These are phyloP conservation scores for Pythium biforme DNA, from an alignment of 352 stramenopile species.

Conservation along the genomic window DNA sequence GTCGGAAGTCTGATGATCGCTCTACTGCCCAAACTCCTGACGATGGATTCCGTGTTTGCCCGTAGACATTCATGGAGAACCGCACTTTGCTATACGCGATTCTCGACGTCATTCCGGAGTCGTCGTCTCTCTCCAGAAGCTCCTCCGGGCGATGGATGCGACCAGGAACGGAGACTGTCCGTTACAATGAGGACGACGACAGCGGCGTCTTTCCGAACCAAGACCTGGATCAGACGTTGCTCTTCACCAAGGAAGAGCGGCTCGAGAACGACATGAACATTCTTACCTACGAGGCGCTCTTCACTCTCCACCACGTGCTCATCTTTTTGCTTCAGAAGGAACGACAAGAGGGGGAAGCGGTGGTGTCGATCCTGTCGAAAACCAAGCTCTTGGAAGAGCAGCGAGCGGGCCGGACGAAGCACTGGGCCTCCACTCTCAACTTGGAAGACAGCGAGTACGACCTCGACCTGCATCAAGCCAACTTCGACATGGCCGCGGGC, in stretches of 20 bases:
- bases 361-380: not conserved
- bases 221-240: constrained; percentile 20
- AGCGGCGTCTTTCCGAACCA: constrained; percentile 14
- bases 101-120: constrained; percentile 53
- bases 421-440: constrained; percentile 23
- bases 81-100: constrained; percentile 44
- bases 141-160: constrained; percentile 50
- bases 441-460: constrained; percentile 15
- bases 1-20: not conserved
- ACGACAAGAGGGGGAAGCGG: constrained; percentile 15
- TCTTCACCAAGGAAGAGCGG: constrained; percentile 55
- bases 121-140: constrained; percentile 36
- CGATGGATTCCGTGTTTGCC: not conserved
- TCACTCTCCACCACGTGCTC: constrained; percentile 63
- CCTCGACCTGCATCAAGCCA: constrained; percentile 7
- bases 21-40: not conserved
- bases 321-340: constrained; percentile 42
- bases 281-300: constrained; percentile 63
- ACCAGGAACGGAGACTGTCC: constrained; percentile 12
- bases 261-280: constrained; percentile 70
- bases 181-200: not conserved
- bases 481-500: constrained; percentile 3
- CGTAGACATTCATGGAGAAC: constrained; percentile 49
- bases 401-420: constrained; percentile 1
- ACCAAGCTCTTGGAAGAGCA: constrained; percentile 4